phyloP scores from a whole-genome alignment of 768 basidiomycete species.

The Lactarius evosmus region DNA sequence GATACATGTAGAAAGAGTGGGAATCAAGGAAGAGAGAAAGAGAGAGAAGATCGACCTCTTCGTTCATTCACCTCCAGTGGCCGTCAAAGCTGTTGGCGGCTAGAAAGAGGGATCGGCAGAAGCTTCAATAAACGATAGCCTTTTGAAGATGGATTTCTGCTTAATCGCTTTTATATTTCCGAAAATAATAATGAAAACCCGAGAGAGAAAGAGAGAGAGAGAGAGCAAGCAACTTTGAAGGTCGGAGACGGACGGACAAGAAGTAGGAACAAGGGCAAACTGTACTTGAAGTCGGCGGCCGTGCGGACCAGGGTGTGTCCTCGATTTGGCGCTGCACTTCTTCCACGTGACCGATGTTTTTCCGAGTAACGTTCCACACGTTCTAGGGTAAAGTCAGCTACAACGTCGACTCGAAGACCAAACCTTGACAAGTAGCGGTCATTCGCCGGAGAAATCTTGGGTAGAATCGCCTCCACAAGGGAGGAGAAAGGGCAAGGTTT shows the following conservation, averaged over 20 bases:
- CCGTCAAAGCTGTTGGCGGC: background rate
- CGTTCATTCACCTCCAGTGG: conserved; percentile 17
- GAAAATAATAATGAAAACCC: background rate
- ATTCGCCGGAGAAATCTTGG: conserved; percentile 8
- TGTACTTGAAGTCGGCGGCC: background rate
- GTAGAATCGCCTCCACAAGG: background rate
- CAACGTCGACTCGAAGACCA: background rate
- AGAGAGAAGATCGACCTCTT: background rate
- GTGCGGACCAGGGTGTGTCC: background rate
- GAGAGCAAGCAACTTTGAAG: background rate
- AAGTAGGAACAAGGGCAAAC: conserved; percentile 1
- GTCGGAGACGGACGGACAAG: background rate
- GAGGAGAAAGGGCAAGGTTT: background rate
- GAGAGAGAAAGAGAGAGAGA: background rate
- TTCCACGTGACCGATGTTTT: conserved; percentile 15
- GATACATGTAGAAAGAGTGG: conserved; percentile 6
- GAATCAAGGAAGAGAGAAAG: background rate
- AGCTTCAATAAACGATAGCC: background rate
- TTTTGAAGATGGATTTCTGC: background rate
- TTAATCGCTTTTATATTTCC: background rate
- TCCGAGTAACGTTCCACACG: conserved; percentile 14
- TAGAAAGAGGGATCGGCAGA: background rate
- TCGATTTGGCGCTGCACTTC: background rate
- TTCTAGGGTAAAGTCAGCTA: background rate
- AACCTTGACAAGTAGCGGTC: background rate